Evolutionary conservation across 2,329 filamentous ascomycete genomes (phyloP).

Genomic region (Dactylellina haptotyla): DNA sequence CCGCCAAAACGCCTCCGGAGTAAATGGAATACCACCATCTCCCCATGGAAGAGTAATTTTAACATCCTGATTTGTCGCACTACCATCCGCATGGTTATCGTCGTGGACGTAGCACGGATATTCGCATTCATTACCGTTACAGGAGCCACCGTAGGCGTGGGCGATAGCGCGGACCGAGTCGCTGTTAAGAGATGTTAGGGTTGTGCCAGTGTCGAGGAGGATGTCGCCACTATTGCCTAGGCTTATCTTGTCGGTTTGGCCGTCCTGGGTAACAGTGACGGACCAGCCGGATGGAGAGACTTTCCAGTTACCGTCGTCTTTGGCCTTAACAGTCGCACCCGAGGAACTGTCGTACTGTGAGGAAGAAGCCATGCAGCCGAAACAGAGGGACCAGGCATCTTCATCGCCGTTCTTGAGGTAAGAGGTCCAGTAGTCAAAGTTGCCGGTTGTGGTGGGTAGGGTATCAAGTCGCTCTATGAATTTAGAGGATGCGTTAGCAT

Average conservation of each 20-base stretch:
- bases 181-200: background rate
- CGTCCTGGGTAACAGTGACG: background rate
- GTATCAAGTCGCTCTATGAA: background rate
- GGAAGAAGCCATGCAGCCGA: slow-evolving; percentile 15
- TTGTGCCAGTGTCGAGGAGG: slow-evolving; percentile 14
- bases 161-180: background rate
- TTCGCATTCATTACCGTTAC: slow-evolving; percentile 1
- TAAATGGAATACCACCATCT: slow-evolving; percentile 1
- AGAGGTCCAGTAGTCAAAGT: slow-evolving; percentile 23
- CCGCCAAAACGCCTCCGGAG: slow-evolving; percentile 10
- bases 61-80: slow-evolving; percentile 7
- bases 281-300: slow-evolving; percentile 9
- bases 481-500: background rate
- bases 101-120: slow-evolving; percentile 27
- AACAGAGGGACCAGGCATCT: slow-evolving; percentile 13
- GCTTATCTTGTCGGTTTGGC: background rate
- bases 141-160: slow-evolving; percentile 3
- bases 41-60: slow-evolving; percentile 19
- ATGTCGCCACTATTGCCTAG: slow-evolving; percentile 1
- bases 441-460: slow-evolving; percentile 16
- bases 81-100: background rate
- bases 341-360: slow-evolving; percentile 1
- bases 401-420: slow-evolving; percentile 14
- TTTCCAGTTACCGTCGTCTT: slow-evolving; percentile 7
- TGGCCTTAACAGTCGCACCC: slow-evolving; percentile 5